phyloP scores from a whole-genome alignment of 495 filamentous ascomycete species.

The Cetradonia linearis region DNA sequence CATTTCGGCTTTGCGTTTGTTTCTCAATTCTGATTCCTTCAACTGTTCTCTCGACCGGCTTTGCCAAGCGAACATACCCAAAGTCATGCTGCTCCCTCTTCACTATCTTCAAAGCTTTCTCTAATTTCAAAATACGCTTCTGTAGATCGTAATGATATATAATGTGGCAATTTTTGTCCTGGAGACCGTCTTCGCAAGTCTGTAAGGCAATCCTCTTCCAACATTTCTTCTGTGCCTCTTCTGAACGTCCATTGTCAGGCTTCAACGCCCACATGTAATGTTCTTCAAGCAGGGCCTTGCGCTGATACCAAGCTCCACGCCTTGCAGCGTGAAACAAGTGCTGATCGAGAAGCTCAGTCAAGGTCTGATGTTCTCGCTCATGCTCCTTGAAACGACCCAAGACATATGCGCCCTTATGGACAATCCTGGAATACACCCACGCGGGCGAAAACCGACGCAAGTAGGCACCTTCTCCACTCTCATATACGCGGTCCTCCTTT shows the following conservation, averaged over 20 bases:
- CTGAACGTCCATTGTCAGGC: constrained; percentile 39
- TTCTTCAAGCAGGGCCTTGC: constrained; percentile 88
- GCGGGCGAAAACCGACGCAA: constrained; percentile 83
- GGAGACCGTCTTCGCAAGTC: constrained; percentile 81
- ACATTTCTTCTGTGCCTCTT: constrained; percentile 62
- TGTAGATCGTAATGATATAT: constrained; percentile 93
- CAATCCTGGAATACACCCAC: constrained; percentile 87
- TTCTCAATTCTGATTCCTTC: constrained; percentile 66
- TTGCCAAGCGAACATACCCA: constrained; percentile 63
- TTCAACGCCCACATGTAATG: constrained; percentile 73
- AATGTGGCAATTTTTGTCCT: constrained; percentile 78
- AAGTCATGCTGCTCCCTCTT: constrained; percentile 90
- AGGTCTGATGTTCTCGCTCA: constrained; percentile 61
- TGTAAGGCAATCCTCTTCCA: constrained; percentile 69
- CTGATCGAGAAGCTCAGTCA: constrained; percentile 69
- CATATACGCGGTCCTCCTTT: constrained; percentile 72
- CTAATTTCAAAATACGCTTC: constrained; percentile 82
- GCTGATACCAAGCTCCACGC: constrained; percentile 90
- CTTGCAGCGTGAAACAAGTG: constrained; percentile 74
- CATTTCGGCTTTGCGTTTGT: constrained; percentile 28
- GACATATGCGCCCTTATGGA: constrained; percentile 77
- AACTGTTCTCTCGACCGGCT: constrained; percentile 63
- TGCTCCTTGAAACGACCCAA: constrained; percentile 76
- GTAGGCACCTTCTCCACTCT: constrained; percentile 80
- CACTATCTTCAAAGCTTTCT: constrained; percentile 71